phyloP scores from a whole-genome alignment of 2,329 filamentous ascomycete species.

The Tothia fuscella region DNA sequence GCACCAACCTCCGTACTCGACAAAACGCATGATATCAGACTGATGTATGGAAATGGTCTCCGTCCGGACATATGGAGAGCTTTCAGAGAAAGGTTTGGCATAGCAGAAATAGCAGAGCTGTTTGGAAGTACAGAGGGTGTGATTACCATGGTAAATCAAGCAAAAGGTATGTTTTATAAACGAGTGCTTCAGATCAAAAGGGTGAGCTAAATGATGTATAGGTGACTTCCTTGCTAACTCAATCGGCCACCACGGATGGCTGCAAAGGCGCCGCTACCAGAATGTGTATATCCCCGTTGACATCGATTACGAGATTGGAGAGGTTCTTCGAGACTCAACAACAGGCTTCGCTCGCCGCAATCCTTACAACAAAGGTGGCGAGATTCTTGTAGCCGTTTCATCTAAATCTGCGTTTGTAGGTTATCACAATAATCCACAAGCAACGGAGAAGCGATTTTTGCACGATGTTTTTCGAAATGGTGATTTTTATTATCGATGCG shows the following conservation, averaged over 20 bases:
- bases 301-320: constrained; percentile 48
- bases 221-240: constrained; percentile 49
- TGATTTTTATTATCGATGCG: constrained; percentile 73
- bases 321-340: constrained; percentile 24
- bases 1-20: constrained; percentile 55
- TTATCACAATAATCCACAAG: constrained; percentile 58
- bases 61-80: constrained; percentile 74
- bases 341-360: constrained; percentile 40
- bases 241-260: constrained; percentile 59
- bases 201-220: too few species aligned
- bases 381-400: constrained; percentile 56
- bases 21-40: constrained; percentile 56
- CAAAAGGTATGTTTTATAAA: constrained; percentile 39
- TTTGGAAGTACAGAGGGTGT: constrained; percentile 40
- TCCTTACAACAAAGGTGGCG: constrained; percentile 56
- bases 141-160: constrained; percentile 47
- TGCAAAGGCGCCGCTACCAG: constrained; percentile 44
- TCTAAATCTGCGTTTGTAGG: too few species aligned
- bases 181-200: too few species aligned
- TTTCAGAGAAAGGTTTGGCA: constrained; percentile 60
- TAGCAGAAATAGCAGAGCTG: constrained; percentile 24
- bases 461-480: constrained; percentile 61
- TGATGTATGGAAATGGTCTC: constrained; percentile 75
- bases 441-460: constrained; percentile 62
- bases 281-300: too few species aligned